Conservation (phyloP, 78 protist species). For the Tieghemostelium lacteum region DNA sequence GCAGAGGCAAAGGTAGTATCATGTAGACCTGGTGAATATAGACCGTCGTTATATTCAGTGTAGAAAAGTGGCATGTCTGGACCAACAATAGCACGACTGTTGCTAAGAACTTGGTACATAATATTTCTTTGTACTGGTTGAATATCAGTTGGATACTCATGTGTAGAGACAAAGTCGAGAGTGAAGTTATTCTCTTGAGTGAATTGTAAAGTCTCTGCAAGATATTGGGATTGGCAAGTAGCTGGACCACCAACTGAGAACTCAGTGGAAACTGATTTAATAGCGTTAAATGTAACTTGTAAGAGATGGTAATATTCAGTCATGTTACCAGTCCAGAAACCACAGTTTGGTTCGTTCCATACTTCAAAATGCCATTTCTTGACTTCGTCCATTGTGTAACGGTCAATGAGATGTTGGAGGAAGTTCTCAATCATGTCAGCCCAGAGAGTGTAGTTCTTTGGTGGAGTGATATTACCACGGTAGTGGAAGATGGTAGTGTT, state of each 20-base stretch:
- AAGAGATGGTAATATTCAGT: slow-evolving; percentile 19
- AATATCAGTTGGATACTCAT: slow-evolving; percentile 80
- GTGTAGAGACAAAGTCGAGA: slow-evolving; percentile 67
- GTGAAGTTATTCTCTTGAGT: slow-evolving; percentile 6
- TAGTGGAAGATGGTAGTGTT: slow-evolving; percentile 72
- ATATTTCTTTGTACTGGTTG: slow-evolving; percentile 57
- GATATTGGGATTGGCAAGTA: slow-evolving; percentile 60
- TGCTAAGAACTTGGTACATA: slow-evolving; percentile 39
- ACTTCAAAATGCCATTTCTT: slow-evolving; percentile 69
- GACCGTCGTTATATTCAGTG: slow-evolving; percentile 73
- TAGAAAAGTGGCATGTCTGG: slow-evolving; percentile 51
- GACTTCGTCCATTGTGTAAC: slow-evolving; percentile 64
- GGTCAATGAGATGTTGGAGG: slow-evolving; percentile 45
- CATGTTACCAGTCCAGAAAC: slow-evolving; percentile 14
- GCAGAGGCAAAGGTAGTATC: slow-evolving; percentile 66
- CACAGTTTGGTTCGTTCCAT: slow-evolving; percentile 84
- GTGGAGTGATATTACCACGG: slow-evolving; percentile 75
- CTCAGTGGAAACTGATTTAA: slow-evolving; percentile 12
- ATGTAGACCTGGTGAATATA: slow-evolving; percentile 21
- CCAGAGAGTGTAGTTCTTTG: slow-evolving; percentile 65
- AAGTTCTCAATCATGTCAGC: slow-evolving; percentile 26
- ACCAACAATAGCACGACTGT: slow-evolving; percentile 41
- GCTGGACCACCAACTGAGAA: slow-evolving; percentile 79
- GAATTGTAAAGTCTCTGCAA: slow-evolving; percentile 54
- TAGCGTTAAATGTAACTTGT: slow-evolving; percentile 28